These are phyloP conservation scores for Solanum medicagineum DNA, from an alignment of 257 asterid genomes.

Conservation along the genomic window DNA sequence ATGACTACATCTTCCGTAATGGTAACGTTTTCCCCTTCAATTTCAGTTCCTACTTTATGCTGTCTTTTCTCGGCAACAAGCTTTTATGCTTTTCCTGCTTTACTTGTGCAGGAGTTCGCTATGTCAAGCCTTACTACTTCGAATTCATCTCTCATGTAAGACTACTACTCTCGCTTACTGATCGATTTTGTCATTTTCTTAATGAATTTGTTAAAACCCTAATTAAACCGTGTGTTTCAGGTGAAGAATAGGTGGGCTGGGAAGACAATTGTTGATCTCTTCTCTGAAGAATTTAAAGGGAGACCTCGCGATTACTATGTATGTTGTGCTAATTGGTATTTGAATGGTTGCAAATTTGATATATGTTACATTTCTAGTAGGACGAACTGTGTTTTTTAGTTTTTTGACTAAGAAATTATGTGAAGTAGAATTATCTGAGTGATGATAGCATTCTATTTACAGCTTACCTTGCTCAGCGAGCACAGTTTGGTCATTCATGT, in stretches of 20 bases:
- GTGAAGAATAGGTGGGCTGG: conserved; percentile 87
- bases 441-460: neutral
- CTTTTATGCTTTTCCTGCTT: neutral
- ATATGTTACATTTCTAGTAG: neutral
- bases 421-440: neutral
- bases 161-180: neutral
- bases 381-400: neutral
- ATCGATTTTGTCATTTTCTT: neutral
- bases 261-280: conserved; percentile 83
- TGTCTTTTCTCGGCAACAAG: neutral
- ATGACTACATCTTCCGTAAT: conserved; percentile 57
- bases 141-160: conserved; percentile 88
- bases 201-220: neutral
- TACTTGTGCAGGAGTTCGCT: conserved; percentile 65
- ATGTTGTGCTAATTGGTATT: conserved; percentile 4
- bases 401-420: neutral
- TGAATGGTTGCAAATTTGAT: neutral
- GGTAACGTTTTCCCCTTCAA: conserved; percentile 19
- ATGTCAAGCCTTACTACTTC: conserved; percentile 84
- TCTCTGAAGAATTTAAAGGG: conserved; percentile 85
- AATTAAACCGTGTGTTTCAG: conserved; percentile 19
- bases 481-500: neutral
- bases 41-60: neutral
- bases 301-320: conserved; percentile 82
- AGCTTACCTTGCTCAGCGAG: neutral